A percentile compares a stretch with the other conserved stretches of the same genome.
Conservation (phyloP, 208 protist species). For the Herpetomonas samuelpessoai region DNA sequence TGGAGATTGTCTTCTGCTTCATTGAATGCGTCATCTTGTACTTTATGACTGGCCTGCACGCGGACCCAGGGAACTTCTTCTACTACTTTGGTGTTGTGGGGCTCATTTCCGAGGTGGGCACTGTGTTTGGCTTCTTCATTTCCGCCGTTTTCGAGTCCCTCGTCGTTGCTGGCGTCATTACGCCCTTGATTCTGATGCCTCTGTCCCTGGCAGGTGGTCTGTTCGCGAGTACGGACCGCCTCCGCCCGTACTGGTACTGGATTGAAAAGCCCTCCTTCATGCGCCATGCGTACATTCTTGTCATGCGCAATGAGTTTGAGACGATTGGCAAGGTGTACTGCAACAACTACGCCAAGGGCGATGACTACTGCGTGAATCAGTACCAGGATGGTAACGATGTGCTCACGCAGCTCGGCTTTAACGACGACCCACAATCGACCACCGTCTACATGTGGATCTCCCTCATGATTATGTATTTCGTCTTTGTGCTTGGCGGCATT, state of each 20-base stretch:
- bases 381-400: conserved; percentile 45
- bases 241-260: conserved; percentile 82
- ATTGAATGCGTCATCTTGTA: conserved; percentile 59
- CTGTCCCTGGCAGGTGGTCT: conserved; percentile 61
- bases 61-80: conserved; percentile 46
- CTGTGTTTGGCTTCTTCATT: conserved; percentile 54
- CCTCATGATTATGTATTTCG: conserved; percentile 42
- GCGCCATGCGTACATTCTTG: conserved; percentile 59
- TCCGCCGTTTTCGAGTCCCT: conserved; percentile 32
- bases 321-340: conserved; percentile 48
- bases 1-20: conserved; percentile 36
- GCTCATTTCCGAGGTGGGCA: conserved; percentile 47
- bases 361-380: conserved; percentile 47
- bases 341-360: conserved; percentile 34
- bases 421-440: conserved; percentile 39
- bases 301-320: conserved; percentile 66
- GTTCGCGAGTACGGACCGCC: conserved; percentile 51
- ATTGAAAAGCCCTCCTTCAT: conserved; percentile 75
- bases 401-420: conserved; percentile 49
- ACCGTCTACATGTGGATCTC: conserved; percentile 65
- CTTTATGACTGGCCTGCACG: conserved; percentile 52
- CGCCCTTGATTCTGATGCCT: conserved; percentile 61
- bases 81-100: conserved; percentile 46
- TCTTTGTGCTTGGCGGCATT: conserved; percentile 32
- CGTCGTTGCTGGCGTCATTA: conserved; percentile 37